Percentiles rank a stretch among this genome's conserved stretches.
Evolutionary conservation across 768 basidiomycete genomes (phyloP).

Genomic region (Lactarius hatsudake): DNA sequence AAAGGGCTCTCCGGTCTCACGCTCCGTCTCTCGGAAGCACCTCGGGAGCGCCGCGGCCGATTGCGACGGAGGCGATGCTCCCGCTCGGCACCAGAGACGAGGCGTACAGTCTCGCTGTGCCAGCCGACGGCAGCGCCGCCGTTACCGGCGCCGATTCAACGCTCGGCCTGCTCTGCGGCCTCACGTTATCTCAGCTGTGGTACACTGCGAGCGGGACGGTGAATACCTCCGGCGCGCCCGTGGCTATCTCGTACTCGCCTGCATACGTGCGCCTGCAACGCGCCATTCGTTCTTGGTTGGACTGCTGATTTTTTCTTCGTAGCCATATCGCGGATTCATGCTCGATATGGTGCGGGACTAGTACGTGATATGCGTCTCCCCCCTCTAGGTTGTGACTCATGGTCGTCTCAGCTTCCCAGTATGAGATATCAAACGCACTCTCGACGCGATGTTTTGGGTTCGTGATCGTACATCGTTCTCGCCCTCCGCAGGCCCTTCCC

Average conservation of each 20-base stretch:
- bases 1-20: conserved; percentile 42
- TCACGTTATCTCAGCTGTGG: conserved; percentile 57
- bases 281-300: background rate
- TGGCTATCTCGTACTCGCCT: conserved; percentile 33
- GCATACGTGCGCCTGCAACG: no score
- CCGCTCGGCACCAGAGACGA: conserved; percentile 42
- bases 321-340: conserved; percentile 78
- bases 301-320: background rate
- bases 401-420: background rate
- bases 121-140: conserved; percentile 35
- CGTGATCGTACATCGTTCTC: no score
- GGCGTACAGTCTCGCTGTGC: conserved; percentile 38
- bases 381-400: background rate
- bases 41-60: conserved; percentile 32
- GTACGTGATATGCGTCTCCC: conserved; percentile 29
- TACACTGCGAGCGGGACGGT: conserved; percentile 37
- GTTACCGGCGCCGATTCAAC: conserved; percentile 44
- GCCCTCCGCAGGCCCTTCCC: no score
- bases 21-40: conserved; percentile 37
- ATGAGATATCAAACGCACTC: conserved; percentile 12
- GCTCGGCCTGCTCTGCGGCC: conserved; percentile 49
- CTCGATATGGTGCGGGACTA: conserved; percentile 78
- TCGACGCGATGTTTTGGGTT: conserved; percentile 17
- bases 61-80: conserved; percentile 34
- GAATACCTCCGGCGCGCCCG: conserved; percentile 42